Base-by-base conservation (phyloP, 305 asterid species). In the Coffea humblotiana region DNA sequence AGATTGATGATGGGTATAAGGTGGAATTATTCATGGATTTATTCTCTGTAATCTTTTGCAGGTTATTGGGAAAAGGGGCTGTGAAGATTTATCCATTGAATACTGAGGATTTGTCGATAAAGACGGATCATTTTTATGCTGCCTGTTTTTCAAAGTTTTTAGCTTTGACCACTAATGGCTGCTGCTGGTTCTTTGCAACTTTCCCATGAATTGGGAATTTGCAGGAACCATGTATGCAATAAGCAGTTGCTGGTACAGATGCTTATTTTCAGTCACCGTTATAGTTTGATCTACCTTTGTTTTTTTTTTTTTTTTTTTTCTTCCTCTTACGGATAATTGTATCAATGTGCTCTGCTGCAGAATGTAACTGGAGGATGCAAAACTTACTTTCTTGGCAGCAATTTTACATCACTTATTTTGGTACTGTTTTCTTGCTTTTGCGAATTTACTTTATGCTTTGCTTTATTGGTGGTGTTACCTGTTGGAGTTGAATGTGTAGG, bases 181-280 rank as follows among this genome's bases (percentile, higher is more conserved):
- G 72, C 85, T 63, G 80, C 86, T 74, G 94, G 91, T 85, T 90
- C 97, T 86, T 81, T 85, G 91, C 94, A 91, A 80, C 87, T 86
- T 32, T 88, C 93, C 85, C 89, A 83, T 25, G 88, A 89, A 79
- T 81, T 88, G 77, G 96, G 97, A 82, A 81, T 86, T 84, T 79
- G 89, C 88, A 86, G 84, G 83, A 89, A 79, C 87, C 89, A 85
- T 4, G 77, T 63, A 14, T 72, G 77, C 91, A 74, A 77, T 80
- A 85, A 82, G 67, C 83, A 79, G 47, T 81, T 80, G 77, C 89
- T 72, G 90, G 96, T 90, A 77, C 27, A 47, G 51, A 11, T 23
- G 47, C 25, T 13, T 29, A 61, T 67, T 35, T 78, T 49, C 27
- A 51, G 68, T 60, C 21, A 45, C 35, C 25, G 47, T 61, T 23